phyloP scores from a whole-genome alignment of 495 filamentous ascomycete species.

The Aspergillus sclerotioniger region DNA sequence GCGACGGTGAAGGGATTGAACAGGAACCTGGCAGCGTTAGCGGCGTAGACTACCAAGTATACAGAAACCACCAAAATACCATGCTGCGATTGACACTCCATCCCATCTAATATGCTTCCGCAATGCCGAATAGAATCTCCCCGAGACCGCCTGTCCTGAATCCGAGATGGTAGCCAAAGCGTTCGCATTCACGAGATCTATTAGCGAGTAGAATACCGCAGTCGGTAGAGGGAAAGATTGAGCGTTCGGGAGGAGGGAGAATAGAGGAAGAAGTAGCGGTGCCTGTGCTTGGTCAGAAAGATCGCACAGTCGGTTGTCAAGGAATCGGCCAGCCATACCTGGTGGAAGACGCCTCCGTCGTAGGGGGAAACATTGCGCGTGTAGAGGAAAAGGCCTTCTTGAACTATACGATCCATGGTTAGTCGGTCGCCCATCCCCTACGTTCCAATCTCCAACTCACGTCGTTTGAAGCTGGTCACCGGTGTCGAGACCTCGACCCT shows the following conservation, averaged over 20 bases:
- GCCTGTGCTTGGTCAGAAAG: conserved; percentile 49
- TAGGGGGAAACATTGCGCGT: conserved; percentile 96
- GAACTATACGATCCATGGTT: conserved; percentile 53
- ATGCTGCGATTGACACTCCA: conserved; percentile 72
- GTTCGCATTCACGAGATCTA: conserved; percentile 80
- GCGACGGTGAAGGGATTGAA: conserved; percentile 95
- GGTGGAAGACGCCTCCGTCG: conserved; percentile 96
- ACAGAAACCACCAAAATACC: conserved; percentile 44
- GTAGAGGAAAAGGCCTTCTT: conserved; percentile 95
- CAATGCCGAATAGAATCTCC: conserved; percentile 71
- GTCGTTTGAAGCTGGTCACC: conserved; percentile 95
- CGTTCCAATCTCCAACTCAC: conserved; percentile 48
- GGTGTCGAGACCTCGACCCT: conserved; percentile 96
- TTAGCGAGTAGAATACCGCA: conserved; percentile 72
- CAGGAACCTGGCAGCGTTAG: conserved; percentile 59
- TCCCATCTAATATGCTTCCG: conserved; percentile 77
- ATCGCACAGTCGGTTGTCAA: background rate
- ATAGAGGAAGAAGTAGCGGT: conserved; percentile 85
- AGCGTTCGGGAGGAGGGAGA: conserved; percentile 76
- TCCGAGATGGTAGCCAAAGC: conserved; percentile 82
- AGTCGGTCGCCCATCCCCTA: background rate
- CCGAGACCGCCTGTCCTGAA: conserved; percentile 70
- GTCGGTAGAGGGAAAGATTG: conserved; percentile 65
- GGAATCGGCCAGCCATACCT: conserved; percentile 46
- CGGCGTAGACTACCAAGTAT: background rate